Percentiles rank a stretch among this genome's conserved stretches.
These are phyloP conservation scores for Lipomyces spencermartinsiae DNA, from an alignment of 805 yeast genomes.

Conservation along the genomic window DNA sequence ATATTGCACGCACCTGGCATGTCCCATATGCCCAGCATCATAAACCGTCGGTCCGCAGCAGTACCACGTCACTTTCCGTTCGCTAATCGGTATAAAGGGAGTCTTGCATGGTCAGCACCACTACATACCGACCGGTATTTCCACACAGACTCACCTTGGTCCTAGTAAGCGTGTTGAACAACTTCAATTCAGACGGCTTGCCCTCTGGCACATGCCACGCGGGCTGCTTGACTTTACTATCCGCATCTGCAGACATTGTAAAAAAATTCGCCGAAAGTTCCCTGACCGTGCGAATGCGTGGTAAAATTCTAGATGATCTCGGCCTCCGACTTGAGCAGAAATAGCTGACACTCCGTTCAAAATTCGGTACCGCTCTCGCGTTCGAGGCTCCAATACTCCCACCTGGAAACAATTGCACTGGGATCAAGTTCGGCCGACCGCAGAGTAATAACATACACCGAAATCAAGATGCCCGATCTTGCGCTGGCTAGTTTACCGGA, in stretches of 20 bases:
- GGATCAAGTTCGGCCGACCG: neutral
- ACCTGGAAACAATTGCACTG: neutral
- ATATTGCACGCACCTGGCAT: constrained; percentile 59
- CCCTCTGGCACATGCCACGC: constrained; percentile 55
- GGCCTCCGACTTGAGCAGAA: neutral
- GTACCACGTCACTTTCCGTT: constrained; percentile 82
- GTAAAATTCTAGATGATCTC: neutral
- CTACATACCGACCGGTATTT: neutral
- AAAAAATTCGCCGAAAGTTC: neutral
- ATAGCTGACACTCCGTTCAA: neutral
- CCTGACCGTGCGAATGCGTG: neutral
- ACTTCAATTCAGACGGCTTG: constrained; percentile 27
- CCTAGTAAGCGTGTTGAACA: constrained; percentile 65
- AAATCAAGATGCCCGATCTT: neutral
- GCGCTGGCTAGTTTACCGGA: neutral
- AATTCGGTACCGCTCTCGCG: neutral
- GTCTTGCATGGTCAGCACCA: constrained; percentile 21
- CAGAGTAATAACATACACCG: neutral
- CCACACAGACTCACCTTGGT: constrained; percentile 61
- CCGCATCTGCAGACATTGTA: constrained; percentile 7
- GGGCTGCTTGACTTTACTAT: constrained; percentile 51
- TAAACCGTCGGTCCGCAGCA: constrained; percentile 99
- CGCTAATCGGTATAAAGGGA: constrained; percentile 67
- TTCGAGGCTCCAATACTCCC: neutral
- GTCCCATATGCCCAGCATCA: constrained; percentile 97